Evolutionary conservation across 2,329 filamentous ascomycete genomes (phyloP).

Genomic region (Fusarium sp.): DNA sequence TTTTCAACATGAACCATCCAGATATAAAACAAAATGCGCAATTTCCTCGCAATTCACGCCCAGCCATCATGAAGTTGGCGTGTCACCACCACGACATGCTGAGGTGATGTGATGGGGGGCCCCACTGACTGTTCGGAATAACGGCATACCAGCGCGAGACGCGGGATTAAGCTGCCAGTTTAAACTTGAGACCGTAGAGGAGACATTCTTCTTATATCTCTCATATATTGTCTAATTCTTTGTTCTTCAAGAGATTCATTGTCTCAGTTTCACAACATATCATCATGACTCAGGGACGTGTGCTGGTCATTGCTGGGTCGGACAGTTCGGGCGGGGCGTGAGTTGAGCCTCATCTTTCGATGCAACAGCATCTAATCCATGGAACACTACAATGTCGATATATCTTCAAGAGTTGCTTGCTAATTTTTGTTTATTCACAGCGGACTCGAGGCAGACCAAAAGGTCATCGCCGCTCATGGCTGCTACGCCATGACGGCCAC

Average conservation of each 20-base stretch:
- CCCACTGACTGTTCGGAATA: constrained; percentile 33
- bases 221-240: neutral
- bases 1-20: neutral
- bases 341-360: constrained; percentile 47
- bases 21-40: neutral
- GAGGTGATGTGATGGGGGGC: constrained; percentile 10
- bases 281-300: constrained; percentile 59
- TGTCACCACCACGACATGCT: constrained; percentile 23
- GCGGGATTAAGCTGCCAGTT: constrained; percentile 9
- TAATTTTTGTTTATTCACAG: constrained; percentile 57
- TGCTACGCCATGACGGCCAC: constrained; percentile 98
- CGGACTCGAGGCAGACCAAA: constrained; percentile 95
- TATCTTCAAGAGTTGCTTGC: neutral
- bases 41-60: neutral
- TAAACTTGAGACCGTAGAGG: neutral
- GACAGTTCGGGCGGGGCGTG: constrained; percentile 92
- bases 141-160: neutral
- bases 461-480: constrained; percentile 90
- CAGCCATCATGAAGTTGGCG: neutral
- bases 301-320: constrained; percentile 88
- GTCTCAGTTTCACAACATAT: neutral
- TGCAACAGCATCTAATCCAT: neutral
- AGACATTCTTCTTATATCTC: neutral
- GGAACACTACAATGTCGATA: too few relatives aligned
- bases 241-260: neutral